A percentile compares a stretch with the other conserved stretches of the same genome.
Conservation (phyloP, 192 early-diverging fungal genomes). For the Rhizophagus clarus region DNA sequence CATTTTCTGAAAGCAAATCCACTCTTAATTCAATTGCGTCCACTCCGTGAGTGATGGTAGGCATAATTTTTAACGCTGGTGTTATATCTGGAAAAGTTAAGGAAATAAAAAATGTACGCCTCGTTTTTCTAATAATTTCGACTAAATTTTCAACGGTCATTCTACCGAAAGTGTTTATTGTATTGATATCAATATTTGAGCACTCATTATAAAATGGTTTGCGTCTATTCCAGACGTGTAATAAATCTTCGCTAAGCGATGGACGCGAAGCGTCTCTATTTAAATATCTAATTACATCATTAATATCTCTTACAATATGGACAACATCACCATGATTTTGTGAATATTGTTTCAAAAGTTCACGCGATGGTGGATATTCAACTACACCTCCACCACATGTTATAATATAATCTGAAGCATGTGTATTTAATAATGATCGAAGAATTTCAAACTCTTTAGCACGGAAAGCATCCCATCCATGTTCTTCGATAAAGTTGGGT, state of each 20-base stretch:
- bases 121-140: conserved; percentile 19
- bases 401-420: conserved; percentile 69
- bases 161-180: conserved; percentile 46
- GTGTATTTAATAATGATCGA: conserved; percentile 53
- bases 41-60: conserved; percentile 70
- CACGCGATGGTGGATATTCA: conserved; percentile 74
- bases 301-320: conserved; percentile 80
- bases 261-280: conserved; percentile 82
- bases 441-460: conserved; percentile 73
- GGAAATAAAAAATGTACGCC: conserved; percentile 82
- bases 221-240: conserved; percentile 78
- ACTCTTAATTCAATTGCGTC: conserved; percentile 93
- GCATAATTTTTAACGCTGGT: conserved; percentile 54
- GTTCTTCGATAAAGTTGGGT: conserved; percentile 70
- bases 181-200: conserved; percentile 68
- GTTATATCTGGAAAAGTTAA: conserved; percentile 74
- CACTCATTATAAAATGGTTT: conserved; percentile 74
- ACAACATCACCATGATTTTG: conserved; percentile 64
- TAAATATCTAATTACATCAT: conserved; percentile 80
- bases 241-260: conserved; percentile 78
- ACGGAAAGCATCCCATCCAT: conserved; percentile 90
- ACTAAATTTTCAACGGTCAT: conserved; percentile 62
- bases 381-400: conserved; percentile 97
- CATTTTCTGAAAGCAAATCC: conserved; percentile 67
- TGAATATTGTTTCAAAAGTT: conserved; percentile 64